Conservation (phyloP, 1,139 yeast species). For the Taphrina confusa region DNA sequence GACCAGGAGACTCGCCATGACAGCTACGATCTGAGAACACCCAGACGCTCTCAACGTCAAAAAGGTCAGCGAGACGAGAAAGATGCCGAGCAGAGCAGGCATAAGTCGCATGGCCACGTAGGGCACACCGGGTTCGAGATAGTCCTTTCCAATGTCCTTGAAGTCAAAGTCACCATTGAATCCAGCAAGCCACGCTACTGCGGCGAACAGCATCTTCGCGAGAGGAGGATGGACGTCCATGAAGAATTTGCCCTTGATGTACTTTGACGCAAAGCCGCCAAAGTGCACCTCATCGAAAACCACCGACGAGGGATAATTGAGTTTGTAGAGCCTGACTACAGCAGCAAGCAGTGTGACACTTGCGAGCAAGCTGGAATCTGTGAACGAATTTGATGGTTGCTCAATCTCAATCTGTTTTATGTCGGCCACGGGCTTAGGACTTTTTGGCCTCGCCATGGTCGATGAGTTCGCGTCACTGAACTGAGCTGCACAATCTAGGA, state of each 20-base stretch:
- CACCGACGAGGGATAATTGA: conserved; percentile 72
- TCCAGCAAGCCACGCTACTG: conserved; percentile 70
- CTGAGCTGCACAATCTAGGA: too few relatives aligned
- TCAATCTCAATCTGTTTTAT: background rate
- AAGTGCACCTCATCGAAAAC: conserved; percentile 88
- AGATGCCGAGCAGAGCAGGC: conserved; percentile 80
- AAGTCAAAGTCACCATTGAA: conserved; percentile 76
- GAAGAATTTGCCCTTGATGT: conserved; percentile 70
- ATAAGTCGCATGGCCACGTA: conserved; percentile 80
- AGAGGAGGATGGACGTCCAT: conserved; percentile 96
- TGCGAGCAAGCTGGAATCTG: conserved; percentile 47
- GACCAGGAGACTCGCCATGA: conserved; percentile 65
- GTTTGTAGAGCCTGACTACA: conserved; percentile 60
- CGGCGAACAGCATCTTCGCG: conserved; percentile 85
- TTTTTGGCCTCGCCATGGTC: conserved; percentile 15
- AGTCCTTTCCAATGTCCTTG: conserved; percentile 63
- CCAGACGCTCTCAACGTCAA: conserved; percentile 85
- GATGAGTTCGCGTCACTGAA: background rate
- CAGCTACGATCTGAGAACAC: conserved; percentile 73
- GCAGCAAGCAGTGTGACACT: conserved; percentile 58
- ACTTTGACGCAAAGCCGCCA: conserved; percentile 67
- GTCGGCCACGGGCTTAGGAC: background rate
- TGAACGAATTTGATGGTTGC: background rate
- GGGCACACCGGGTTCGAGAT: conserved; percentile 55
- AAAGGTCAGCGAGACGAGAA: conserved; percentile 73